Base-by-base conservation (phyloP, 2,329 filamentous ascomycete genomes). In the Raffaelea arxii region DNA sequence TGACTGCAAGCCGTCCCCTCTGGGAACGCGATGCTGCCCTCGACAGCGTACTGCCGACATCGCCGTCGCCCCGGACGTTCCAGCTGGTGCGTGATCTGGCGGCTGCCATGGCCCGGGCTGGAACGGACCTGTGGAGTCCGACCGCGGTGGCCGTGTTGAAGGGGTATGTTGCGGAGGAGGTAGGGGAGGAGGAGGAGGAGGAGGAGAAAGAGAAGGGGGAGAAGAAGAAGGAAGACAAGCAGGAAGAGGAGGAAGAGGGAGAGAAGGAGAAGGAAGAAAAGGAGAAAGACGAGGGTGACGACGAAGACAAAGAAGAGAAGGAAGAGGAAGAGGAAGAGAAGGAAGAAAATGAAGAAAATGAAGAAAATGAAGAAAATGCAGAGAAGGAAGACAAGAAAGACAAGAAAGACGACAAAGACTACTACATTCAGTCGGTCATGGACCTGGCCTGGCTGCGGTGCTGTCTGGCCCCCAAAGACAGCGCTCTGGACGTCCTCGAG, bases 1-100 rank as follows among this genome's bases (percentile, higher is more conserved):
- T n/a, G n/a, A n/a, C n/a, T n/a, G n/a, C n/a, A n/a, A 80, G 82
- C 6, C 73, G 80, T 44, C 72, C 77, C 1, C 68, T 96, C 0
- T 96, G 90, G 90, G 88, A 94, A 59, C 86, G 86, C 1, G 70
- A 77, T 32, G 86, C 86, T 0, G 70, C 78, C 86, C 86, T 86
- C 1, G 70, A 77, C 32, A 85, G 86, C 0, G 70, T 78, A 23
- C 61, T 95, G 37, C 91, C 91, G 0, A 72, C 80, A 6, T 86
- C 92, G 56, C 88, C 88, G 1, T 91, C 87, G 0, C 81, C 86
- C 0, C 72, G 74, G 19, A 69, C 80, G 0, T 94, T 94, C 58
- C 77, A 74, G 49, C 81, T 94, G 46, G 58, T 96, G 42, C 77
- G 79, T 22, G 71, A 71, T 39, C 59, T 94, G 24, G 76, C 78